Conservation (phyloP, 352 stramenopile genomes). For the Plasmopara halstedii region DNA sequence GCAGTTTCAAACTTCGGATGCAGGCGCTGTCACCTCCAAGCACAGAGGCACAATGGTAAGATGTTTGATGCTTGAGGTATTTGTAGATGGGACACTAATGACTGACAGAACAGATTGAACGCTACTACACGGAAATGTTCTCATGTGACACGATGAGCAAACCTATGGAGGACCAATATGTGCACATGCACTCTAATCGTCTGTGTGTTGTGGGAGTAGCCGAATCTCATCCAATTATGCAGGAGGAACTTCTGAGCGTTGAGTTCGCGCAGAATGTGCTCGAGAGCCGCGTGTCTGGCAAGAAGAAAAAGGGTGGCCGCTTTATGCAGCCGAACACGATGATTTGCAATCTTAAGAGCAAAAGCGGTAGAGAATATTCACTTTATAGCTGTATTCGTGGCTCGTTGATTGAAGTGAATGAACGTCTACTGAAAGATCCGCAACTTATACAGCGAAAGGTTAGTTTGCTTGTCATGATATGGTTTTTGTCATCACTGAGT, state of each 20-base stretch:
- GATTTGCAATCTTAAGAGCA: conserved; percentile 58
- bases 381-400: conserved; percentile 79
- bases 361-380: conserved; percentile 47
- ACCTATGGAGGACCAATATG: conserved; percentile 67
- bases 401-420: conserved; percentile 74
- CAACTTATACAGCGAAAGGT: conserved; percentile 55
- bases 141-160: conserved; percentile 72
- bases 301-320: conserved; percentile 83
- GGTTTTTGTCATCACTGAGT: not conserved
- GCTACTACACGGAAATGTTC: conserved; percentile 84
- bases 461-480: not conserved
- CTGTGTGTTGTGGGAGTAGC: conserved; percentile 77
- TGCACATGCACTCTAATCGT: conserved; percentile 87
- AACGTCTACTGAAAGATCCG: conserved; percentile 45
- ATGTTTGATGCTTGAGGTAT: not conserved
- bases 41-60: conserved; percentile 67
- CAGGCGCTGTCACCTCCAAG: conserved; percentile 25
- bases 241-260: conserved; percentile 45
- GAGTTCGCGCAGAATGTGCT: conserved; percentile 60
- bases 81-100: not conserved
- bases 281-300: conserved; percentile 67
- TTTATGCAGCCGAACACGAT: conserved; percentile 65
- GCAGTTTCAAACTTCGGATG: conserved; percentile 48
- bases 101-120: conserved; percentile 49
- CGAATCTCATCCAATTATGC: conserved; percentile 56